Base-by-base conservation (phyloP, 2,329 filamentous ascomycete species). In the Fusarium verticillioides region DNA sequence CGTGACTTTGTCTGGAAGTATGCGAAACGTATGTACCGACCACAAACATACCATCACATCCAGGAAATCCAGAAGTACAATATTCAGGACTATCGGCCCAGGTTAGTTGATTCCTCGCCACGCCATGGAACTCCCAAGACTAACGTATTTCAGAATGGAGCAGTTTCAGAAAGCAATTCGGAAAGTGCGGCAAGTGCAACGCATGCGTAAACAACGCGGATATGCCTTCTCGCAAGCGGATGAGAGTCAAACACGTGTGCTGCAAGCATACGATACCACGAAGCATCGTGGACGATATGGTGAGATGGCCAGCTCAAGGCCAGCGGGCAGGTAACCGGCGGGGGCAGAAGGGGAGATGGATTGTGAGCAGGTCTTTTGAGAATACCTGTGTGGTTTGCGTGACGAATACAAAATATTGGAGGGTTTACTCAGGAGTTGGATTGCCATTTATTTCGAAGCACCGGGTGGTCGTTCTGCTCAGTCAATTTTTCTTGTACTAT, bases 1-100 rank as follows among this genome's bases (percentile, higher is more conserved):
- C 89, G 96, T 78, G 96, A 99, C 81, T 94, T 97, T 82, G 91
- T 92, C 7, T 99, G 96, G 95, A 99, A 99, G 87, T 99, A 98
- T 78, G 91, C 90, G 70, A 98, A 97, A 87, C 90, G 96, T 74
- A 98, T 99, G 95, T 99, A 98, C 85, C 92, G 92, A 76, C 96
- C 96, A 28, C 93, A 98, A 84, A 91, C 94, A 47, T 99, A 99
- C 80, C 96, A 99, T 78, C 96, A 99, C 82, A 96, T 99, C 73
- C 96, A 99, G 83, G 96, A 99, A 85, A 99, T 99, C 77, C 96
- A 99, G 83, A 99, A 99, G 85, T 99, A 98, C 85, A 99, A 99
- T 79, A 97, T 99, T 69, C 96, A 99, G 85, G 96, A 99, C 85
- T 99, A 99, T 84, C 89, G 96, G 80, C 96, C 96, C 70, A 92